Percentiles rank a stretch among this genome's conserved stretches.
phyloP scores from a whole-genome alignment of 352 stramenopile species.

The Thraustochytrium sp. region DNA sequence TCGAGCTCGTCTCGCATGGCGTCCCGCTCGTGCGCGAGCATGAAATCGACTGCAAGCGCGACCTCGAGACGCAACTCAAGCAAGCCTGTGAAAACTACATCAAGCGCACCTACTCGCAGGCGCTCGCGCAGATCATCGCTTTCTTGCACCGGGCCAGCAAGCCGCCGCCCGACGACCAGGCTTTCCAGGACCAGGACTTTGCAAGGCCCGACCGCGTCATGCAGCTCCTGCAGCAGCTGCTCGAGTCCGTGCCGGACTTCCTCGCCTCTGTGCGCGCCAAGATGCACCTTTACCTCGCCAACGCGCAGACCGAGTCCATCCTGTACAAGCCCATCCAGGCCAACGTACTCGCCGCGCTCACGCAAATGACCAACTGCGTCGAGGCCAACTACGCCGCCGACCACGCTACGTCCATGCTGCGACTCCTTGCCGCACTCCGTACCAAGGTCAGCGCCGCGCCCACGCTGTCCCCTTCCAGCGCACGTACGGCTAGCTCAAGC shows the following conservation, averaged over 20 bases:
- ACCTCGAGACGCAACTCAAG: slow-evolving; percentile 39
- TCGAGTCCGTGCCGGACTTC: background rate
- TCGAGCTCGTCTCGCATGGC: slow-evolving; percentile 23
- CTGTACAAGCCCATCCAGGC: slow-evolving; percentile 39
- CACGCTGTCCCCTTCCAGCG: background rate
- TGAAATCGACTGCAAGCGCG: slow-evolving; percentile 39
- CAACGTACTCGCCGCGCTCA: slow-evolving; percentile 32
- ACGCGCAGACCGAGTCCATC: slow-evolving; percentile 38
- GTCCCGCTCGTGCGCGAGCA: slow-evolving; percentile 4
- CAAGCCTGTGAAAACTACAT: slow-evolving; percentile 38
- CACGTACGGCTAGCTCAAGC: background rate
- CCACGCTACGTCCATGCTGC: slow-evolving; percentile 24
- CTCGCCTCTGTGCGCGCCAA: background rate
- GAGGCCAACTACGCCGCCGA: slow-evolving; percentile 26
- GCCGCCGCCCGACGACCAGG: background rate
- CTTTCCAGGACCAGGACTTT: slow-evolving; percentile 41
- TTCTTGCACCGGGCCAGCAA: slow-evolving; percentile 38
- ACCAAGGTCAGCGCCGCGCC: background rate
- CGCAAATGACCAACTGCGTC: slow-evolving; percentile 41
- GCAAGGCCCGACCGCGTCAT: background rate
- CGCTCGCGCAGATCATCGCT: slow-evolving; percentile 7
- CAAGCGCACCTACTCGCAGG: background rate
- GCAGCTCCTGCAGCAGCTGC: background rate
- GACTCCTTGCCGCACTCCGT: background rate
- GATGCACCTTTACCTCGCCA: slow-evolving; percentile 22